A percentile compares a stretch with the other conserved stretches of the same genome.
Conservation (phyloP, 176 grass and related monocot genomes). For the Triticum dicoccoides region DNA sequence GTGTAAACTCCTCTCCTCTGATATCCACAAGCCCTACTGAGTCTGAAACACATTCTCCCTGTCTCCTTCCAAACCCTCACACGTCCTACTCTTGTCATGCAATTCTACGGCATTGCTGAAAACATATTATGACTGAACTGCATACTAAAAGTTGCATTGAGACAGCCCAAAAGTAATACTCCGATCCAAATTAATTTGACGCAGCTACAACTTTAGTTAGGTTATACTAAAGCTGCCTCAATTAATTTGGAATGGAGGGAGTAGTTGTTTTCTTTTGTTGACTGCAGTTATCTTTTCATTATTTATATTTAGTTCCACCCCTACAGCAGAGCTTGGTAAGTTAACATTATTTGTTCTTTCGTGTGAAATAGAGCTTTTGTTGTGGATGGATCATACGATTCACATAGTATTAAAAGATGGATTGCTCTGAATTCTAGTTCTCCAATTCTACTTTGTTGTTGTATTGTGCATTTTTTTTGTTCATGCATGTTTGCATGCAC, state of each 20-base stretch:
- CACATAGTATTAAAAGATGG: background rate
- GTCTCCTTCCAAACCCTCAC: background rate
- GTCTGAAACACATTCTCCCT: background rate
- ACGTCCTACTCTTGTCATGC: background rate
- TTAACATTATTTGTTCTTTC: background rate
- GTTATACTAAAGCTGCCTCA: too few species aligned
- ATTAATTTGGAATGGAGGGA: too few species aligned
- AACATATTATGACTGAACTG: background rate
- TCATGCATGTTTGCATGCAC: background rate
- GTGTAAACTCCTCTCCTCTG: background rate
- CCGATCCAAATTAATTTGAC: too few species aligned
- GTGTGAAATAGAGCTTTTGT: conserved; percentile 13
- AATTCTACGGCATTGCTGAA: background rate
- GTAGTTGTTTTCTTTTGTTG: background rate
- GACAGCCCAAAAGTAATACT: background rate
- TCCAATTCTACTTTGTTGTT: background rate
- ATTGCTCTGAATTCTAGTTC: background rate
- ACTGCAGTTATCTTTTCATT: background rate
- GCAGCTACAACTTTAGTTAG: too few species aligned
- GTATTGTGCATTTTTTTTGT: background rate
- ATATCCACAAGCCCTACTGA: background rate
- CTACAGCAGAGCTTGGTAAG: background rate
- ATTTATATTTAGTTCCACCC: background rate
- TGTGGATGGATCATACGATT: conserved; percentile 1
- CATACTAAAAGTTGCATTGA: background rate